A percentile compares a stretch with the other conserved stretches of the same genome.
phyloP scores from a whole-genome alignment of 2,329 filamentous ascomycete genomes.

The Penicillium corylophilum region DNA sequence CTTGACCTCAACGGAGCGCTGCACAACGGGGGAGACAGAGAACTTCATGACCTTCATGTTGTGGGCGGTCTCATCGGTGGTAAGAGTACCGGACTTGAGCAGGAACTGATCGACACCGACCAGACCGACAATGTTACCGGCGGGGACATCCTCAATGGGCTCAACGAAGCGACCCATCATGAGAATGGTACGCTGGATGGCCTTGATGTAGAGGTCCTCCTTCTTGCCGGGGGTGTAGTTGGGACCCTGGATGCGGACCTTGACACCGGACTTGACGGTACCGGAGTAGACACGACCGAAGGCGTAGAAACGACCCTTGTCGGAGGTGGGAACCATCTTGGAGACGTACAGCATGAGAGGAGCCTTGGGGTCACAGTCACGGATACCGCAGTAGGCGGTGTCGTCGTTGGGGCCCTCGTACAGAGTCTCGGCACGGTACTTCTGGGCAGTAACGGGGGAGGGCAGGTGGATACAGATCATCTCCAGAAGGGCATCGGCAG shows the following conservation, averaged over 20 bases:
- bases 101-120: conserved; percentile 99
- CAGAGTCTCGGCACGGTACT: conserved; percentile 96
- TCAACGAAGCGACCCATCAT: conserved; percentile 99
- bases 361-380: conserved; percentile 95
- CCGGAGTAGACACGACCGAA: conserved; percentile 99
- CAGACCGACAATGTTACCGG: conserved; percentile 99
- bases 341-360: conserved; percentile 99
- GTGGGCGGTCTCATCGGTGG: conserved; percentile 95
- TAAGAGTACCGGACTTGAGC: conserved; percentile 99
- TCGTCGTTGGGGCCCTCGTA: conserved; percentile 98
- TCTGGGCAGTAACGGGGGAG: conserved; percentile 92
- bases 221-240: conserved; percentile 99
- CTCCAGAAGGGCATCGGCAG: conserved; percentile 95
- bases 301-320: conserved; percentile 99
- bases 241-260: conserved; percentile 99
- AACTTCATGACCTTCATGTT: conserved; percentile 99
- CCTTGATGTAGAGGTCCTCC: conserved; percentile 99
- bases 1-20: conserved; percentile 98
- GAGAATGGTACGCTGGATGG: conserved; percentile 98
- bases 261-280: conserved; percentile 95
- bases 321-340: conserved; percentile 99
- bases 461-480: conserved; percentile 99
- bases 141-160: conserved; percentile 97
- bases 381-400: conserved; percentile 90
- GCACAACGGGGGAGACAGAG: conserved; percentile 98